Conservation (phyloP, 805 yeast genomes). For the Debaryomyces castellii region DNA sequence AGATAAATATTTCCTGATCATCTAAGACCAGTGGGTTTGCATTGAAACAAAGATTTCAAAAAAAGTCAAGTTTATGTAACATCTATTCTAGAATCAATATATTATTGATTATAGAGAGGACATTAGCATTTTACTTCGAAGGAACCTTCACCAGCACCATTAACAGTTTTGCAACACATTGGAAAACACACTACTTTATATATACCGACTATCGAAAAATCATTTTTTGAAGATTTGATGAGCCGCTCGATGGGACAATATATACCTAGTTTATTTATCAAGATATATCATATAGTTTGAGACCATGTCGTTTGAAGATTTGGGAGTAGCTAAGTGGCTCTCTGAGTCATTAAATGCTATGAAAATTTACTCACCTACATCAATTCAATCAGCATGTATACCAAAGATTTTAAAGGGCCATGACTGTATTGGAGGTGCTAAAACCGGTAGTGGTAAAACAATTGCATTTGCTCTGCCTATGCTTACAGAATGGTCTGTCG, state of each 20-base stretch:
- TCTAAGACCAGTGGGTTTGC: too few relatives aligned
- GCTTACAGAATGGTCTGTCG: constrained; percentile 91
- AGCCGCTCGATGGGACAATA: constrained; percentile 6
- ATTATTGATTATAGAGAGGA: too few relatives aligned
- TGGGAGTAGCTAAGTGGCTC: constrained; percentile 88
- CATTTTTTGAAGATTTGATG: neutral
- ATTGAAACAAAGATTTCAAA: too few relatives aligned
- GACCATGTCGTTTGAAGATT: constrained; percentile 46
- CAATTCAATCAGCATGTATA: constrained; percentile 84
- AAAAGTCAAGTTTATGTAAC: too few relatives aligned
- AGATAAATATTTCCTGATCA: too few relatives aligned
- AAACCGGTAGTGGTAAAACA: constrained; percentile 97
- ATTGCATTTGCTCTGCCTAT: constrained; percentile 98
- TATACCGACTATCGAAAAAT: neutral
- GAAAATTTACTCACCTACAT: constrained; percentile 81
- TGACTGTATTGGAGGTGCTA: constrained; percentile 97
- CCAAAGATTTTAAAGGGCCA: constrained; percentile 80
- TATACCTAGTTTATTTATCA: too few relatives aligned
- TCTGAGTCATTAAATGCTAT: constrained; percentile 75
- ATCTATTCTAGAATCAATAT: too few relatives aligned
- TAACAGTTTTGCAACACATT: neutral
- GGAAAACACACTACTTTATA: neutral
- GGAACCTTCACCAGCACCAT: too few relatives aligned
- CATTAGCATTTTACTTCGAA: neutral
- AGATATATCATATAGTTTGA: neutral